These are phyloP conservation scores for Coprinellus aureogranulatus DNA, from an alignment of 768 basidiomycete genomes.

Conservation along the genomic window DNA sequence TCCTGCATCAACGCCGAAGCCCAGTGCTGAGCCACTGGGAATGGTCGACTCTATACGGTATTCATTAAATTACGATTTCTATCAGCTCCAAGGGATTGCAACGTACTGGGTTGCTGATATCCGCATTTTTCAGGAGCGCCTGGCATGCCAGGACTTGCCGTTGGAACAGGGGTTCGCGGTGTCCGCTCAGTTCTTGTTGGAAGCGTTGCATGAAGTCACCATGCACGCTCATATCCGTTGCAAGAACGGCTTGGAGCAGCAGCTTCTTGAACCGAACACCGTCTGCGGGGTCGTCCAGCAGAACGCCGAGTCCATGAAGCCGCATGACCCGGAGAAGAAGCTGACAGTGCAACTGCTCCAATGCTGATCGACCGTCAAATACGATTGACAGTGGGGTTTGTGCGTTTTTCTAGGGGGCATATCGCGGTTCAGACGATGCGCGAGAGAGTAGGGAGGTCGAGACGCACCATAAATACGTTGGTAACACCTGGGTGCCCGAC, in stretches of 20 bases:
- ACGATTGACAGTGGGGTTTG: conserved; percentile 83
- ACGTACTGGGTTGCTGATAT: conserved; percentile 97
- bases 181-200: conserved; percentile 43
- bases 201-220: conserved; percentile 77
- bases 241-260: conserved; percentile 78
- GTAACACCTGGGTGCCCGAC: conserved; percentile 95
- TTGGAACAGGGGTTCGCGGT: conserved; percentile 35
- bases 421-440: background rate
- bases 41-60: conserved; percentile 76
- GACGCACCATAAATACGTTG: conserved; percentile 87
- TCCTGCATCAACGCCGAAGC: conserved; percentile 83
- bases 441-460: background rate
- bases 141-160: conserved; percentile 79
- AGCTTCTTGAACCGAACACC: conserved; percentile 63
- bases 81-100: conserved; percentile 3
- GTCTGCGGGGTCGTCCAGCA: conserved; percentile 56
- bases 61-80: conserved; percentile 1
- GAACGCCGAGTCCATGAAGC: conserved; percentile 67
- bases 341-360: conserved; percentile 90
- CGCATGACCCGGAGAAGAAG: conserved; percentile 79
- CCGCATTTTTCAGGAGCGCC: conserved; percentile 93
- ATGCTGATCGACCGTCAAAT: conserved; percentile 84
- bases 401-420: conserved; percentile 79
- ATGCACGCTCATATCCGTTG: conserved; percentile 95
- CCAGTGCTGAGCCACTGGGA: conserved; percentile 91